Evolutionary conservation across 2,329 filamentous ascomycete genomes (phyloP), one percentile per base, ranked within the genome.

Genomic region (Phyllosticta capitalensis): DNA sequence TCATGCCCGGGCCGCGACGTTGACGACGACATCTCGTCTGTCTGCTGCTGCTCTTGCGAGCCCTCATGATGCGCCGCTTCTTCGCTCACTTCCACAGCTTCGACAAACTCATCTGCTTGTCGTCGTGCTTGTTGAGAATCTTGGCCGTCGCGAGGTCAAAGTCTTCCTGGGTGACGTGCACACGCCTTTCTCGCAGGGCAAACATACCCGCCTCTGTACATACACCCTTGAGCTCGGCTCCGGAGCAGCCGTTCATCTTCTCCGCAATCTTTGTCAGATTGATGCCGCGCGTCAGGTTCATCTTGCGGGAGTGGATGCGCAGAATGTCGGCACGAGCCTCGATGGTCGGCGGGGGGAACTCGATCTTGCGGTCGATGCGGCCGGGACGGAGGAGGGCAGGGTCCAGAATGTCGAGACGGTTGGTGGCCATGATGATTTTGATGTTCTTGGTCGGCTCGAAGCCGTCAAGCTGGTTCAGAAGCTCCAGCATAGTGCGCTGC

Each of bases 381-480:
- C 94, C 94, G n/a, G 94, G 94, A 67, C 94, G 87, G 66, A 99
- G 81, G 52, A 99, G 83, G 1, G 94, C 94, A 1, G 94, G 94
- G 73, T 99, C 94, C 53, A 99, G 84, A 64, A 99, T 97, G 69
- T 99, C 94, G 64, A 99, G 83, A 72, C 94, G 89, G 77, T 99
- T 99, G 54, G 94, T 99, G 58, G 94, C 94, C 92, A 99, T 99
- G 78, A 99, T 95, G 74, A 99, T 90, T 77, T 99, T 99, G 85
- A 99, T 99, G 78, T 97, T 97, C 81, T 99, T 99, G 53, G 92
- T 97, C 5, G 94, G 94, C 77, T 97, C 94, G 76, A 99, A 99
- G 55, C 94, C 94, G 72, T 99, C 94, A 62, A 99, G 84, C 80
- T 99, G 94, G 79, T 99, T 99, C 65, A 99, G 85, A 62, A 99